phyloP scores from a whole-genome alignment of 306 rosid species.

The Inga laurina region DNA sequence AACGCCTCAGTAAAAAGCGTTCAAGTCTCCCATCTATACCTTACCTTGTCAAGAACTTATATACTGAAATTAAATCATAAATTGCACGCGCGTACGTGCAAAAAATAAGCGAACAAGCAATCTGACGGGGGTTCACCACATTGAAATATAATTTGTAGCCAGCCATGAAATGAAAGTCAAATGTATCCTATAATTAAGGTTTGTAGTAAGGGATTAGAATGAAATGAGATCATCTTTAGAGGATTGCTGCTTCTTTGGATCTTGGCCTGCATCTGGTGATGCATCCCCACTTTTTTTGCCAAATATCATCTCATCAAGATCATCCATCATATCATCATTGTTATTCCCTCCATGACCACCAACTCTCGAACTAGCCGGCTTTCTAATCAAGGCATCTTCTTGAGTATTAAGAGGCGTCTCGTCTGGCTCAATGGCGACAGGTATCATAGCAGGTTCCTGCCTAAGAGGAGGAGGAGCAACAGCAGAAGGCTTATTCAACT shows the following conservation, averaged over 20 bases:
- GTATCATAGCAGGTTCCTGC: constrained; percentile 97
- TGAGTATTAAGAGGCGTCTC: constrained; percentile 69
- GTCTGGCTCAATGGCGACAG: constrained; percentile 91
- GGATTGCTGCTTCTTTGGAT: constrained; percentile 13
- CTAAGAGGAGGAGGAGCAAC: constrained; percentile 40
- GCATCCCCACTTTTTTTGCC: constrained; percentile 74
- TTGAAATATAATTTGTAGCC: constrained; percentile 28
- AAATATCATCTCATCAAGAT: constrained; percentile 98
- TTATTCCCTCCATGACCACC: constrained; percentile 48
- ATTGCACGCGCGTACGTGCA: constrained; percentile 28
- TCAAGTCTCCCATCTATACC: constrained; percentile 36
- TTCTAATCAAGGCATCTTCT: constrained; percentile 78
- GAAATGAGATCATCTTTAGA: constrained; percentile 64
- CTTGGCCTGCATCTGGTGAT: constrained; percentile 53
- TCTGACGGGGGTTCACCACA: constrained; percentile 38
- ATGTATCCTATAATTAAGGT: constrained; percentile 16
- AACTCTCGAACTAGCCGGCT: constrained; percentile 66
- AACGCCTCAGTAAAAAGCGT: constrained; percentile 20
- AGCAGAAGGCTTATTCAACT: constrained; percentile 56
- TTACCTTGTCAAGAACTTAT: constrained; percentile 35
- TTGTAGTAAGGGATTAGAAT: constrained; percentile 45
- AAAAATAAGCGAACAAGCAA: constrained; percentile 33
- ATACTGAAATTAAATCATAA: constrained; percentile 37
- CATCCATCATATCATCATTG: constrained; percentile 95
- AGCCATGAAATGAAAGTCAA: constrained; percentile 21